These are phyloP conservation scores for Lasiodiplodia sp. DNA, from an alignment of 2,329 filamentous ascomycete species.

Conservation along the genomic window DNA sequence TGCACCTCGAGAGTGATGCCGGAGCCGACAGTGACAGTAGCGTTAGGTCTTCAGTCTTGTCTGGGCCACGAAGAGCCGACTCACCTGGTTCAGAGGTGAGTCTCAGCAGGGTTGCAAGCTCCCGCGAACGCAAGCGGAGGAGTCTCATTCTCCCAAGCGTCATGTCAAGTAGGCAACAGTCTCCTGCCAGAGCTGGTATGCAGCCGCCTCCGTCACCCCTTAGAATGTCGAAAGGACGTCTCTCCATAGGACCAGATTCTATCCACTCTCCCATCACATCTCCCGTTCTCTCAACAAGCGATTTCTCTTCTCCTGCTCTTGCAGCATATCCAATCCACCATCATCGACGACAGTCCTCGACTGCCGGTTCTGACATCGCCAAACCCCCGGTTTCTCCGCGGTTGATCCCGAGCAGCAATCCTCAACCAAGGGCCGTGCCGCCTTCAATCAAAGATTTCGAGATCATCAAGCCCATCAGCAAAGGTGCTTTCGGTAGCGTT, in stretches of 20 bases:
- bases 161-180: slow-evolving; percentile 84
- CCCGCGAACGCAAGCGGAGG: slow-evolving; percentile 82
- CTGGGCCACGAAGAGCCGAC: slow-evolving; percentile 77
- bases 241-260: slow-evolving; percentile 67
- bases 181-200: slow-evolving; percentile 76
- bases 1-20: slow-evolving; percentile 83
- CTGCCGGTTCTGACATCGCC: slow-evolving; percentile 74
- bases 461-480: slow-evolving; percentile 99
- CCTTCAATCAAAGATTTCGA: slow-evolving; percentile 99
- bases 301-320: slow-evolving; percentile 78
- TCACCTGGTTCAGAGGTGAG: slow-evolving; percentile 90
- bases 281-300: slow-evolving; percentile 81
- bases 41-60: slow-evolving; percentile 79
- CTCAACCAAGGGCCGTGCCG: slow-evolving; percentile 85
- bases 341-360: slow-evolving; percentile 90
- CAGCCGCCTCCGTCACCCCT: slow-evolving; percentile 82
- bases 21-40: slow-evolving; percentile 89
- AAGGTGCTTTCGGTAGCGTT: slow-evolving; percentile 96
- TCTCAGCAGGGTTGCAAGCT: slow-evolving; percentile 77
- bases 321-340: slow-evolving; percentile 63
- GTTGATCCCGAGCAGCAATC: slow-evolving; percentile 76
- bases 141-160: slow-evolving; percentile 84
- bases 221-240: slow-evolving; percentile 81
- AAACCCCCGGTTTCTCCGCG: slow-evolving; percentile 82
- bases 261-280: slow-evolving; percentile 87